These are phyloP conservation scores for Xylaria hypoxylon DNA, from an alignment of 2,329 filamentous ascomycete species.

Conservation along the genomic window DNA sequence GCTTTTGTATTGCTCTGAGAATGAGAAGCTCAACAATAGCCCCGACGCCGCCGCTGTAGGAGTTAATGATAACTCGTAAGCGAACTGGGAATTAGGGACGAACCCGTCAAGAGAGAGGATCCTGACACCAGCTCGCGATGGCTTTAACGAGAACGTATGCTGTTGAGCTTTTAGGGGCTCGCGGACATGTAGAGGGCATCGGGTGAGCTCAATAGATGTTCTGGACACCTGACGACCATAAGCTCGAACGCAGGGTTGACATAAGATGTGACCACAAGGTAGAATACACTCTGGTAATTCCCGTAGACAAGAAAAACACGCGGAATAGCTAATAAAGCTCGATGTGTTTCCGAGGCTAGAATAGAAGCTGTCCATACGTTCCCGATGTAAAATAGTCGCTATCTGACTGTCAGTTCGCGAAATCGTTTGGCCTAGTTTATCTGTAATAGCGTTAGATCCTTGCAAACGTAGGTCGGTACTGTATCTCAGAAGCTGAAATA, in stretches of 20 bases:
- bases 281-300: neutral
- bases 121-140: neutral
- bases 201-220: neutral
- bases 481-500: neutral
- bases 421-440: neutral
- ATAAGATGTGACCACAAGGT: neutral
- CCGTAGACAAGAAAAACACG: neutral
- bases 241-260: neutral
- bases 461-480: neutral
- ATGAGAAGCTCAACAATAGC: neutral
- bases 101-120: neutral
- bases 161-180: too few species aligned
- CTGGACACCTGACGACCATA: neutral
- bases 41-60: neutral
- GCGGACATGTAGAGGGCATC: neutral
- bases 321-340: neutral
- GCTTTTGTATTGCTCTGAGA: neutral
- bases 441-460: neutral
- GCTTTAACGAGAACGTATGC: neutral
- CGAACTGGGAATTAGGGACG: neutral
- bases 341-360: neutral
- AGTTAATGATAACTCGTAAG: neutral
- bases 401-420: neutral
- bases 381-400: neutral
- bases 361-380: neutral